These are phyloP conservation scores for Verticillium tricorpus DNA, from an alignment of 2,329 filamentous ascomycete genomes.

Conservation along the genomic window DNA sequence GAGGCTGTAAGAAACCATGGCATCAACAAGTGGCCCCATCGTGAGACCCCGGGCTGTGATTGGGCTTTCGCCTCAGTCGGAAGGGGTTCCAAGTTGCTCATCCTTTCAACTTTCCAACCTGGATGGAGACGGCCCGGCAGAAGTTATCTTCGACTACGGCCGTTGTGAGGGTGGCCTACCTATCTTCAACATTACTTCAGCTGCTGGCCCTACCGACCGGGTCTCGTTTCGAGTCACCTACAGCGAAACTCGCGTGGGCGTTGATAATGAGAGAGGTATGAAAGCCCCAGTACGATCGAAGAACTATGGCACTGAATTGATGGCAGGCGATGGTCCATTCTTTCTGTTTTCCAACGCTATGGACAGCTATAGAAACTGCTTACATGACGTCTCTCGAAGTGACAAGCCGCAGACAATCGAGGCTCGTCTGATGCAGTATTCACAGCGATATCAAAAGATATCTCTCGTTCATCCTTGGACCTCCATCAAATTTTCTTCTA, in stretches of 20 bases:
- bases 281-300: not conserved
- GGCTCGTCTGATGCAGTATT: not conserved
- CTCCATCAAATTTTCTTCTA: not conserved
- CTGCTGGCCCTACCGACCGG: not conserved
- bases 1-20: not conserved
- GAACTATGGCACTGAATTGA: not conserved
- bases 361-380: constrained; percentile 6
- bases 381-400: not conserved
- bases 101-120: not conserved
- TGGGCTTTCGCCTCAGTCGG: not conserved
- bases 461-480: not conserved
- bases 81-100: not conserved
- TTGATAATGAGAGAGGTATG: constrained; percentile 5
- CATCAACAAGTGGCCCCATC: not conserved
- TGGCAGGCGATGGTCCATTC: constrained; percentile 5
- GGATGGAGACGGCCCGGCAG: not conserved
- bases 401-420: constrained; percentile 1
- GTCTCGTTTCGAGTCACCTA: not conserved
- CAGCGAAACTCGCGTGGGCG: constrained; percentile 5
- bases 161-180: constrained; percentile 3
- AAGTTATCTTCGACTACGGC: constrained; percentile 6
- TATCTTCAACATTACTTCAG: not conserved
- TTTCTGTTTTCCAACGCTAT: constrained; percentile 11
- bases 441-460: constrained; percentile 4
- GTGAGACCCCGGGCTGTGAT: not conserved